These are phyloP conservation scores for Cantharellus anzutake DNA, from an alignment of 768 basidiomycete genomes.

Conservation along the genomic window DNA sequence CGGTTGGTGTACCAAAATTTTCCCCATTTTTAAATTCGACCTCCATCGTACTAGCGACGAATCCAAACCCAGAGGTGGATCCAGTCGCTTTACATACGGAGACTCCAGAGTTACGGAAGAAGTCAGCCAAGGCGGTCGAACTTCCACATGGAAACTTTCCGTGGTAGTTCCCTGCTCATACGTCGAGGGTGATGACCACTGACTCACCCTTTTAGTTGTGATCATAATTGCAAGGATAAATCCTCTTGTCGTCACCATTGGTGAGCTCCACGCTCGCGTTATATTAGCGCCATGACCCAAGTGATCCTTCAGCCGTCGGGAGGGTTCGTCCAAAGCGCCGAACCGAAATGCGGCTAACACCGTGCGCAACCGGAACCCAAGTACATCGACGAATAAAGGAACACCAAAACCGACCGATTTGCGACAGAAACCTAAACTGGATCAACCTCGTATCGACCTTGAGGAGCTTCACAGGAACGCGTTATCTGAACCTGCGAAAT, in stretches of 20 bases:
- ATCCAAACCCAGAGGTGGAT: background rate
- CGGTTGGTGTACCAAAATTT: background rate
- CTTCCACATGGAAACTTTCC: conserved; percentile 45
- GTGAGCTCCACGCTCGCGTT: conserved; percentile 21
- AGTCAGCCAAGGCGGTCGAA: conserved; percentile 14
- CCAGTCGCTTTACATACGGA: background rate
- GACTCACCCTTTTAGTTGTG: conserved; percentile 33
- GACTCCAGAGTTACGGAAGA: conserved; percentile 1
- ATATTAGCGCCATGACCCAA: background rate
- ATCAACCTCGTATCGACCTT: background rate
- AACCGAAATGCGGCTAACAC: background rate
- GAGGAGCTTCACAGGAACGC: background rate
- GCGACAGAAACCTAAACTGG: background rate
- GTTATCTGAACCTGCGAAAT: background rate
- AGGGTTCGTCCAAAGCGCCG: conserved; percentile 40
- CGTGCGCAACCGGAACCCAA: background rate
- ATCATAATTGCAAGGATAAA: conserved; percentile 68
- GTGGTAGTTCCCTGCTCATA: conserved; percentile 20
- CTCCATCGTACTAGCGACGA: background rate
- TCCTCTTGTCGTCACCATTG: conserved; percentile 55
- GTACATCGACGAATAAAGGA: background rate
- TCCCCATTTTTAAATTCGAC: background rate
- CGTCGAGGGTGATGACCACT: background rate
- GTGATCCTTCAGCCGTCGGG: conserved; percentile 23
- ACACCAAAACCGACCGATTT: background rate